Conservation (phyloP, 2,329 filamentous ascomycete species). For the Taxawa tesnikishii region DNA sequence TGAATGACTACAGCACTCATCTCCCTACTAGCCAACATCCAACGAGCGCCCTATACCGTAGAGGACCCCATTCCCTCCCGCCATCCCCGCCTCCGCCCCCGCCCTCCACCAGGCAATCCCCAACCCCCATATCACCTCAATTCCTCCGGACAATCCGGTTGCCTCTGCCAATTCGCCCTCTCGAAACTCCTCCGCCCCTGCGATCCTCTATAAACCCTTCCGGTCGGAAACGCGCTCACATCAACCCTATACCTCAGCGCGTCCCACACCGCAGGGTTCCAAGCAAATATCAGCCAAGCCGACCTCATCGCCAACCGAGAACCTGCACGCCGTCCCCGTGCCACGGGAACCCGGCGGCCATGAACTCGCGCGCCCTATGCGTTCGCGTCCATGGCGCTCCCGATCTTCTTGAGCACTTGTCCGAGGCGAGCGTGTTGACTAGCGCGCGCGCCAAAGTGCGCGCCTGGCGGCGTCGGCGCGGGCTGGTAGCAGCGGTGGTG, state of each 20-base stretch:
- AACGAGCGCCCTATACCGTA: too few species aligned
- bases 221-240: conserved; percentile 34
- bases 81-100: too few species aligned
- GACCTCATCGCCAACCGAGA: conserved; percentile 43
- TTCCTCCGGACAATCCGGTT: conserved; percentile 43
- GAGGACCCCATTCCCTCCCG: too few species aligned
- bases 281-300: conserved; percentile 48
- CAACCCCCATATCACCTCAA: too few species aligned
- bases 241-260: conserved; percentile 44
- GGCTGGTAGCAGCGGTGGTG: conserved; percentile 35
- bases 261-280: conserved; percentile 45
- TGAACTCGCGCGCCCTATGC: conserved; percentile 30
- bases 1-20: too few species aligned
- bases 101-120: too few species aligned
- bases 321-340: conserved; percentile 30
- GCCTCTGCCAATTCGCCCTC: conserved; percentile 40
- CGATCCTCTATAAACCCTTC: conserved; percentile 35
- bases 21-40: too few species aligned
- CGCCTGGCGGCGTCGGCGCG: conserved; percentile 20
- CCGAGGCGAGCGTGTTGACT: conserved; percentile 39
- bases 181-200: conserved; percentile 38
- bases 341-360: conserved; percentile 39
- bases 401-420: conserved; percentile 51
- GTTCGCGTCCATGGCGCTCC: conserved; percentile 38
- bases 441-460: conserved; percentile 43